Base-by-base conservation (phyloP, 768 basidiomycete species). In the Trametes sanguinea region DNA sequence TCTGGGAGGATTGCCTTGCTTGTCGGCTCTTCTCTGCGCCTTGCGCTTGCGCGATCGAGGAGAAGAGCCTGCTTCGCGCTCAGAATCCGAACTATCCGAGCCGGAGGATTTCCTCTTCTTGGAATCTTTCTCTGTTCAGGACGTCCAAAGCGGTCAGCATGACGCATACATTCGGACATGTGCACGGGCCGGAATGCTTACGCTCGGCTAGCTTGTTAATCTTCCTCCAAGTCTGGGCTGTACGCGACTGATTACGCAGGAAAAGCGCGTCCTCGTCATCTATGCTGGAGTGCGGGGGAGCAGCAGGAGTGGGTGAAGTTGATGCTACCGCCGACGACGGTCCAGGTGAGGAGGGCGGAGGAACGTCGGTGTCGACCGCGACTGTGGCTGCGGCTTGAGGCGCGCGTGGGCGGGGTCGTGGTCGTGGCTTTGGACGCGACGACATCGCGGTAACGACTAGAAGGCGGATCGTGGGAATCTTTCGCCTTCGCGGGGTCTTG, bases 211-310 rank as follows among this genome's bases (percentile, higher is more conserved):
- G 73, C 69, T 83, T 76, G 29, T 85, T 81, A 44, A 92, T 71
- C 60, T 79, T 80, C 69, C 78, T 83, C 87, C 90, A 90, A 3
- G 80, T 76, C 54, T 80, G 75, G 4, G 77, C 70, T 4, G 83
- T 83, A 53, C 88, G 78, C 61, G 81, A 81, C 46, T 75, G 77
- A 70, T 91, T 93, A 52, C 82, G 82, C 68, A 91, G 82, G 66
- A 92, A 92, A 72, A 84, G 77, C 14, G 82, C 84, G 71, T 92
- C 89, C 52, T 83, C 84, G 60, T 90, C 87, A 10, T 81, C 71
- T 17, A 72, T 64, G 43, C 57, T 62, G 37, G 55, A 54, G 7
- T 43, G 42, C 10, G 7, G 8, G n/a, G 42, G 42, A 54, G 65
- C 57, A 10, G 40, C 37, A 27, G 66, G 52, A 4, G 45, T 29